Evolutionary conservation across 2,329 filamentous ascomycete genomes (phyloP).

Genomic region (Coniochaeta hoffmannii): DNA sequence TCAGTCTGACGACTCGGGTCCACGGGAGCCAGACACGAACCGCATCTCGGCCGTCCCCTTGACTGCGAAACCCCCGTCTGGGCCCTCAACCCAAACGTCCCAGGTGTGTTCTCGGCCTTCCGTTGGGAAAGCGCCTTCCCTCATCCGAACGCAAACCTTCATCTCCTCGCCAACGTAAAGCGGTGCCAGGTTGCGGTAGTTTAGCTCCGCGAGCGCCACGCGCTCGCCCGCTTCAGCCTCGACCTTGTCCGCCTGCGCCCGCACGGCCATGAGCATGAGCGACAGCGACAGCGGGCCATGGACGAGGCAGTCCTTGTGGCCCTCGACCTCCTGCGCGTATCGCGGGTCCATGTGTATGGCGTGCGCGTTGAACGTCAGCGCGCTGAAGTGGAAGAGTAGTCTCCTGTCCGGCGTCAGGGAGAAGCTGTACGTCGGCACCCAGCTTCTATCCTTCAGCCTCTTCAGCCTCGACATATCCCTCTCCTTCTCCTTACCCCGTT

Average conservation of each 20-base stretch:
- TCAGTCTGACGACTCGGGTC: no score
- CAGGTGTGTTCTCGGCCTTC: constrained; percentile 35
- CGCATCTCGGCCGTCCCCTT: constrained; percentile 33
- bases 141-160: constrained; percentile 56
- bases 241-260: constrained; percentile 32
- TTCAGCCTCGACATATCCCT: neutral
- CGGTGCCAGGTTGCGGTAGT: constrained; percentile 77
- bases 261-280: constrained; percentile 64
- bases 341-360: constrained; percentile 74
- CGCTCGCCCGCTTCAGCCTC: constrained; percentile 11
- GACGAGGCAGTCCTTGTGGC: constrained; percentile 67
- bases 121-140: constrained; percentile 27
- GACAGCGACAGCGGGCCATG: constrained; percentile 80
- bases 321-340: constrained; percentile 65
- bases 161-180: constrained; percentile 68
- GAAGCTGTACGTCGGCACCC: constrained; percentile 27
- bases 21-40: no score
- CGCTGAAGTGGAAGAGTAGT: constrained; percentile 84
- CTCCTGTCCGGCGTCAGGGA: constrained; percentile 57
- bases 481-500: neutral
- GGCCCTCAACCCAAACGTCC: constrained; percentile 60
- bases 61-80: constrained; percentile 54
- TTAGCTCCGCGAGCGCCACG: constrained; percentile 36
- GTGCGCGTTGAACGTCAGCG: constrained; percentile 88
- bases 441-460: constrained; percentile 14